phyloP scores from a whole-genome alignment of 164 flowering plant species.

The Nymphaea colorata region DNA sequence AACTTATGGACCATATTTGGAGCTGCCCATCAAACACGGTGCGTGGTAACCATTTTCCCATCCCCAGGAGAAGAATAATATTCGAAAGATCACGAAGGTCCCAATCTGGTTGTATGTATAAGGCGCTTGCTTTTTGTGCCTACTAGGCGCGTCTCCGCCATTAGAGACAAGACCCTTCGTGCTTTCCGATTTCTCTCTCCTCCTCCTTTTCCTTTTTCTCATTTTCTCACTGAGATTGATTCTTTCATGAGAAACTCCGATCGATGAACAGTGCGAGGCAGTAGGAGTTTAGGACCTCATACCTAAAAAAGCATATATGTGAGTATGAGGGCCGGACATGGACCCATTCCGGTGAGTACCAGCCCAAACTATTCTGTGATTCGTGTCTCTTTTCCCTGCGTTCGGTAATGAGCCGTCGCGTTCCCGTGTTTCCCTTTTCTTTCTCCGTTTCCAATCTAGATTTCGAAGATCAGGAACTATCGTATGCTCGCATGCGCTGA shows the following conservation, averaged over 20 bases:
- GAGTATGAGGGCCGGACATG: neutral
- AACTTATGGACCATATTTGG: too few relatives aligned
- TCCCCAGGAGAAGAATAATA: too few relatives aligned
- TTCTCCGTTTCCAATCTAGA: too few relatives aligned
- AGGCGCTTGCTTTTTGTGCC: neutral
- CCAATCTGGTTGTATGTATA: neutral
- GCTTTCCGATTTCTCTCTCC: neutral
- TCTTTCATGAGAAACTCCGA: neutral
- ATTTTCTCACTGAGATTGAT: neutral
- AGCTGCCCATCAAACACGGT: too few relatives aligned
- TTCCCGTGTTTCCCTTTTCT: too few relatives aligned
- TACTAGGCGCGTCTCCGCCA: neutral
- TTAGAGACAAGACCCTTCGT: neutral
- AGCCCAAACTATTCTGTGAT: too few relatives aligned
- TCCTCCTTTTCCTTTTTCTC: neutral
- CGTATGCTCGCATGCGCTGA: too few relatives aligned
- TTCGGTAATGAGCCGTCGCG: too few relatives aligned
- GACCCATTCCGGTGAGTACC: neutral
- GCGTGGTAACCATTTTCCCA: too few relatives aligned
- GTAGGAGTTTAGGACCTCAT: neutral
- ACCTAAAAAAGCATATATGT: neutral
- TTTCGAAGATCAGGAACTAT: too few relatives aligned
- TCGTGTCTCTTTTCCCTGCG: too few relatives aligned
- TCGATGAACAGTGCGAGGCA: too few relatives aligned
- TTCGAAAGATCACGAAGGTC: neutral